Conservation (phyloP, 176 grass and related monocot species). For the Musa schizocarpa region DNA sequence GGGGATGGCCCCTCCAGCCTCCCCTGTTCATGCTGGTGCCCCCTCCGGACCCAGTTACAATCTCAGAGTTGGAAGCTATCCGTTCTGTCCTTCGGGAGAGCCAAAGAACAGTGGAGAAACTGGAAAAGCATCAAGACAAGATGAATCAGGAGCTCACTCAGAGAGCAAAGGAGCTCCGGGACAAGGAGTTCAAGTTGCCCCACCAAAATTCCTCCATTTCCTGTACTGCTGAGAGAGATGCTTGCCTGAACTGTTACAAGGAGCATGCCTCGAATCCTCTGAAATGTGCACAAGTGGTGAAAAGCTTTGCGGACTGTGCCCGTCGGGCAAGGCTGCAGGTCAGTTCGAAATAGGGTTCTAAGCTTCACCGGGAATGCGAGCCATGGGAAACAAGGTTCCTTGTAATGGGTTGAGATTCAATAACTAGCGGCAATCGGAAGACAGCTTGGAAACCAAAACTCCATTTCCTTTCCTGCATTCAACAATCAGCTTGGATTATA, state of each 20-base stretch:
- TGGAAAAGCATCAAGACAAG: slow-evolving; percentile 46
- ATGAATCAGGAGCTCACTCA: slow-evolving; percentile 58
- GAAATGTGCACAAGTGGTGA: slow-evolving; percentile 61
- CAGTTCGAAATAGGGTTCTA: background rate
- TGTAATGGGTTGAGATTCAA: too few species aligned
- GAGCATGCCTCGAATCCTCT: slow-evolving; percentile 49
- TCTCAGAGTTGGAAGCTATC: slow-evolving; percentile 65
- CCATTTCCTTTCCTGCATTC: too few species aligned
- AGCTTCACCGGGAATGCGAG: too few species aligned
- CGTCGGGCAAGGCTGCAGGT: slow-evolving; percentile 29
- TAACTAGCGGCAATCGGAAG: too few species aligned
- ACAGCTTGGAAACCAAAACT: too few species aligned
- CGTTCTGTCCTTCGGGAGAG: slow-evolving; percentile 44
- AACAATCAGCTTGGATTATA: too few species aligned
- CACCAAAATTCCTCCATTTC: slow-evolving; percentile 49
- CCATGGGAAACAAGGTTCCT: too few species aligned
- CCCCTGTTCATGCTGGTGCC: slow-evolving; percentile 39
- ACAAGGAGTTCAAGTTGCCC: slow-evolving; percentile 80
- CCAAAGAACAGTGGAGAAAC: slow-evolving; percentile 47
- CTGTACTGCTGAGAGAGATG: slow-evolving; percentile 44
- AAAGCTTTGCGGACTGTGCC: slow-evolving; percentile 51
- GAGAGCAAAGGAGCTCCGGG: slow-evolving; percentile 66
- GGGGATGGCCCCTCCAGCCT: slow-evolving; percentile 23
- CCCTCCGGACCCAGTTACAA: slow-evolving; percentile 22
- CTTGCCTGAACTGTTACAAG: slow-evolving; percentile 65